Evolutionary conservation across 352 stramenopile species (phyloP), one percentile per base, ranked within the genome.

Genomic region (Phytophthora multivora): DNA sequence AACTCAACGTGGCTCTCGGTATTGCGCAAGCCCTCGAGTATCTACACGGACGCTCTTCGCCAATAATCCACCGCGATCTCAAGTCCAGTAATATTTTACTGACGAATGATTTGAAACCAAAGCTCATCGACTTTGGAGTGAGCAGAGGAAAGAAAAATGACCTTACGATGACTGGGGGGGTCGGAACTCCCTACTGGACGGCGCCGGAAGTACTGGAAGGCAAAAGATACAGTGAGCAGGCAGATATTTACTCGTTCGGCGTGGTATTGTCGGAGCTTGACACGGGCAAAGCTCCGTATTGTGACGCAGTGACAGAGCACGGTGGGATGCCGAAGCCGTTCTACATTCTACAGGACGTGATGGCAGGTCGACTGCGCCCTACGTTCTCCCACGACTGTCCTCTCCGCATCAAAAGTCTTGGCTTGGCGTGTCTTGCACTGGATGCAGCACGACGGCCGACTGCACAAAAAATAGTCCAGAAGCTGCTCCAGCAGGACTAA

Each of bases 41-140:
- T 48, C 35, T 77, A 23, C 73, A 79, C 51, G 16, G 2, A 4
- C 48, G 56, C 2, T 48, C 35, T 1, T 62, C 69, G 1, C 40
- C 67, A 21, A 42, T 83, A 1, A 78, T 81, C 38, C 73, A 79
- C 54, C 62, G 62, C 13, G 54, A 70, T 16, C 19, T 66, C 9
- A 70, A 70, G 15, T 65, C 55, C 1, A 70, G 39, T 51, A 96
- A 95, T 55, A 76, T 94, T 23, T 64, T 96, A 31, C 65, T 96
- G 30, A 86, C 90, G 36, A 73, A 54, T 5, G 25, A 71, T 3
- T 74, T 90, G 4, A 63, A 88, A 16, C 76, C 91, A 23, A 83
- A 88, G 35, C 54, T 96, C 31, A 91, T 85, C 38, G 87, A 97
- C 69, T 96, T 97, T 72, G 89, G 87, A 46, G 62, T 94, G 67